Evolutionary conservation across 2,329 filamentous ascomycete genomes (phyloP).

Genomic region (Rugonectria rugulosa): DNA sequence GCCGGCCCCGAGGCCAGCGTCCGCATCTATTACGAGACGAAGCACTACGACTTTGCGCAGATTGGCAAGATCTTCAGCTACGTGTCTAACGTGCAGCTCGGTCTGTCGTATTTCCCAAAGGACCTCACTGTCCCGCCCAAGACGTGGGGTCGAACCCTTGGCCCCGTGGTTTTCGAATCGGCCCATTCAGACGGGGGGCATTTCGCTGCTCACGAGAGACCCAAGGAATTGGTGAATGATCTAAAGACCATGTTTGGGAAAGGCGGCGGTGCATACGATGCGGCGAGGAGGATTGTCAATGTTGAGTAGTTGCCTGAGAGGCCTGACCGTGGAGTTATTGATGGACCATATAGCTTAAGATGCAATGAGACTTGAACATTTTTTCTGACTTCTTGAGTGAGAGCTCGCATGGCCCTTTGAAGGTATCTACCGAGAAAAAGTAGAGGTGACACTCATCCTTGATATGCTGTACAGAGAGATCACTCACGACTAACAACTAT

Average conservation of each 20-base stretch:
- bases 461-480: too few relatives aligned
- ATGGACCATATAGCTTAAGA: too few relatives aligned
- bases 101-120: constrained; percentile 63
- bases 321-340: too few relatives aligned
- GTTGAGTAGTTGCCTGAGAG: too few relatives aligned
- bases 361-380: too few relatives aligned
- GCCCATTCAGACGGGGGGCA: constrained; percentile 62
- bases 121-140: constrained; percentile 63
- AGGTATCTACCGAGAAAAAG: too few relatives aligned
- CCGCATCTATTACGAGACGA: constrained; percentile 76
- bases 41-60: constrained; percentile 46
- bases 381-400: too few relatives aligned
- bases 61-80: constrained; percentile 34
- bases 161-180: constrained; percentile 65
- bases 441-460: too few relatives aligned
- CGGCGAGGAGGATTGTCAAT: constrained; percentile 33
- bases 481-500: too few relatives aligned
- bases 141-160: constrained; percentile 65
- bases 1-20: constrained; percentile 73
- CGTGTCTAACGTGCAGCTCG: constrained; percentile 49
- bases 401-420: too few relatives aligned
- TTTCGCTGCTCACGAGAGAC: constrained; percentile 67
- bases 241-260: constrained; percentile 66
- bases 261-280: constrained; percentile 52
- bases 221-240: constrained; percentile 60